Percentiles rank a stretch among this genome's conserved stretches.
Conservation (phyloP, 805 yeast genomes). For the Nakazawaea sp. region DNA sequence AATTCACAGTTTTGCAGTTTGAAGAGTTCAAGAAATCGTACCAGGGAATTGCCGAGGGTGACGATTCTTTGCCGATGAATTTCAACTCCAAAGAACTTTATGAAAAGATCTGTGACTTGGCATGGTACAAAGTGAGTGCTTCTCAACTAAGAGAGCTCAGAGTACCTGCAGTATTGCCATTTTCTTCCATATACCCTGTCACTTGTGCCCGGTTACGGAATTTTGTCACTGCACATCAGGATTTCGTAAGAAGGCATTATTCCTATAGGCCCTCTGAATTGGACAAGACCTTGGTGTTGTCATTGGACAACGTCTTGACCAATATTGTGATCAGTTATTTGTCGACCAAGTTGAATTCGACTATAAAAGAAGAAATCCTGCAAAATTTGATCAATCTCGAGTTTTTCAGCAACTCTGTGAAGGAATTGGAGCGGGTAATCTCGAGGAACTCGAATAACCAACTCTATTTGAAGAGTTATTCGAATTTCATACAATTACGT, state of each 20-base stretch:
- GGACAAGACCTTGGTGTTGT: constrained; percentile 49
- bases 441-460: constrained; percentile 29
- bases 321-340: constrained; percentile 62
- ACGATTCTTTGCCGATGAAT: constrained; percentile 83
- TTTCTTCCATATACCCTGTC: constrained; percentile 82
- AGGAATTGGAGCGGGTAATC: constrained; percentile 49
- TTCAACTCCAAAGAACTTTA: constrained; percentile 55
- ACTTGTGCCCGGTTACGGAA: constrained; percentile 71
- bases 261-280: constrained; percentile 56
- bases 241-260: constrained; percentile 60
- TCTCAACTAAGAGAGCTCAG: constrained; percentile 30
- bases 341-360: constrained; percentile 52
- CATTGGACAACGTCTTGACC: constrained; percentile 64
- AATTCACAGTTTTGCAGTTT: constrained; percentile 50
- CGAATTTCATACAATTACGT: constrained; percentile 50
- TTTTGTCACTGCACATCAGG: constrained; percentile 55
- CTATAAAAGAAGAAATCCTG: constrained; percentile 83
- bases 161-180: constrained; percentile 69
- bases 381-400: constrained; percentile 87
- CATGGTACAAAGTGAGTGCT: constrained; percentile 54
- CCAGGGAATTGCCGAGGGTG: constrained; percentile 56
- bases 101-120: constrained; percentile 52
- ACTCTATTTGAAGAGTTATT: constrained; percentile 32
- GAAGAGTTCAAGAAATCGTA: constrained; percentile 56
- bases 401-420: constrained; percentile 71